These are phyloP conservation scores for Lachnellula subtilissima DNA, from an alignment of 2,329 filamentous ascomycete species.

Conservation along the genomic window DNA sequence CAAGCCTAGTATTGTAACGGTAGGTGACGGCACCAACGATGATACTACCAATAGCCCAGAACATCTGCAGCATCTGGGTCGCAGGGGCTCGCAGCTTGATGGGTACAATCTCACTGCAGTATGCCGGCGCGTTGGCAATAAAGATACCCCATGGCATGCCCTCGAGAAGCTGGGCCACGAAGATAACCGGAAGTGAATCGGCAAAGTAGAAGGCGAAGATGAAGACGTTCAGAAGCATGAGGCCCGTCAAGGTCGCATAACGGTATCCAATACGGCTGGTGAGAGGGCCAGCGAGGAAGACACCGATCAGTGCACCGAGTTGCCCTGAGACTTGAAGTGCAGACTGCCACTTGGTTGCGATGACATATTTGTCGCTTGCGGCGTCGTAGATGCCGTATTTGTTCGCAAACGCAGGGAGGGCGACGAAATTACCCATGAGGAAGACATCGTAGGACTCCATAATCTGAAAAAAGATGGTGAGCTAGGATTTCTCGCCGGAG, in stretches of 20 bases:
- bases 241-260: constrained; percentile 49
- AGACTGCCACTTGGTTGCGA: constrained; percentile 52
- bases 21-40: constrained; percentile 56
- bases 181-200: constrained; percentile 39
- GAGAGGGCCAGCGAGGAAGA: constrained; percentile 55
- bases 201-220: constrained; percentile 41
- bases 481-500: neutral
- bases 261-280: constrained; percentile 56
- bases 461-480: constrained; percentile 37
- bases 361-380: constrained; percentile 31
- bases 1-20: constrained; percentile 39
- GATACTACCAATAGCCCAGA: constrained; percentile 58
- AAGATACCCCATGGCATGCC: constrained; percentile 63
- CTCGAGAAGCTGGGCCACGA: constrained; percentile 53
- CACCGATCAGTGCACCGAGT: constrained; percentile 55
- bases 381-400: constrained; percentile 41
- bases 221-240: constrained; percentile 50
- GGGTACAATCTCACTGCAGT: constrained; percentile 57
- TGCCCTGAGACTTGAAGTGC: constrained; percentile 51
- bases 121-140: constrained; percentile 60
- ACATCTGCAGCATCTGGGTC: constrained; percentile 62
- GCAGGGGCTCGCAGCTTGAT: constrained; percentile 51
- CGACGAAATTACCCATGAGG: constrained; percentile 55
- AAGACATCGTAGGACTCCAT: constrained; percentile 63
- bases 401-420: constrained; percentile 41